phyloP scores from a whole-genome alignment of 495 filamentous ascomycete genomes.

The Beverwykella pulmonaria region DNA sequence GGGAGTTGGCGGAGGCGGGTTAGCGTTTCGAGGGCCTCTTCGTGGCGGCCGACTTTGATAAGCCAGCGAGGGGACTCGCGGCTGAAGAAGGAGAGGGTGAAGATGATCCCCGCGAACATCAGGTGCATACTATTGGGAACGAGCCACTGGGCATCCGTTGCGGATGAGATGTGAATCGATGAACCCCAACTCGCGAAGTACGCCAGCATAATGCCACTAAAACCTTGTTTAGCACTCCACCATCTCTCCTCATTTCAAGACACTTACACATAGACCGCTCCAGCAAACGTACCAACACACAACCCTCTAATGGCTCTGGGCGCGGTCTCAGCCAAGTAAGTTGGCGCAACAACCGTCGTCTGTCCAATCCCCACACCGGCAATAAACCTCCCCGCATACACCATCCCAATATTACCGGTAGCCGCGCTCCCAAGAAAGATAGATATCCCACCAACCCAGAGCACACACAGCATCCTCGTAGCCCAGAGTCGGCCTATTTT shows the following conservation, averaged over 20 bases:
- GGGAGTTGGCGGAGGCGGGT: constrained; percentile 55
- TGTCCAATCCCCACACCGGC: constrained; percentile 69
- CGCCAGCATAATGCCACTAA: constrained; percentile 59
- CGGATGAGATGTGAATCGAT: constrained; percentile 60
- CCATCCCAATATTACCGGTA: constrained; percentile 61
- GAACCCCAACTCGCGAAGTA: constrained; percentile 60
- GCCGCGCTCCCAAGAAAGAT: constrained; percentile 64
- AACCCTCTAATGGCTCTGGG: constrained; percentile 66
- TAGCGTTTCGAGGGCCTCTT: constrained; percentile 52
- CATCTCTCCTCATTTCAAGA: neutral
- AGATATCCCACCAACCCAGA: constrained; percentile 69
- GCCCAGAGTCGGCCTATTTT: constrained; percentile 71
- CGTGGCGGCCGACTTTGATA: constrained; percentile 54
- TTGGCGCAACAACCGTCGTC: constrained; percentile 64
- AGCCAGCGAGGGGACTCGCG: constrained; percentile 64
- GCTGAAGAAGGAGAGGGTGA: constrained; percentile 64
- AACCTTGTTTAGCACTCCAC: neutral
- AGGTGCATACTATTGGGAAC: constrained; percentile 72
- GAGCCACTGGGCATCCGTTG: constrained; percentile 61
- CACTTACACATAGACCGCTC: constrained; percentile 57
- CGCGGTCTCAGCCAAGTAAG: constrained; percentile 64
- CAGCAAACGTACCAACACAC: constrained; percentile 70
- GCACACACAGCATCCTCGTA: constrained; percentile 63
- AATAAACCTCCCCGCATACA: constrained; percentile 69
- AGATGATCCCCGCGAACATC: constrained; percentile 71